Evolutionary conservation across 306 rosid genomes (phyloP).

Genomic region (Sicyos baderoa): DNA sequence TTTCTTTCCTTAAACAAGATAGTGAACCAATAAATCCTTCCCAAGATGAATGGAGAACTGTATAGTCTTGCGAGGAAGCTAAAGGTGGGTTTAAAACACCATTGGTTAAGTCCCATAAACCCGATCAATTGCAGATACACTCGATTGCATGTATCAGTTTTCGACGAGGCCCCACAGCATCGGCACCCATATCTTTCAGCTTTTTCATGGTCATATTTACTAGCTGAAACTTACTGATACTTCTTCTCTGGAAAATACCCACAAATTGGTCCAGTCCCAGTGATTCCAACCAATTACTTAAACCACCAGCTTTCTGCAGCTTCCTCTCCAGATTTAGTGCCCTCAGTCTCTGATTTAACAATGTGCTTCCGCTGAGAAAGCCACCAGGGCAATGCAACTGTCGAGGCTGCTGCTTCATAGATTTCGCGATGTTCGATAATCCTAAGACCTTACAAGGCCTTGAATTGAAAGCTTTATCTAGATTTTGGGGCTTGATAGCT

Average conservation of each 20-base stretch:
- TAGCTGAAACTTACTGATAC: constrained; percentile 60
- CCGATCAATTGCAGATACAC: constrained; percentile 59
- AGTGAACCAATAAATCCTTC: no score
- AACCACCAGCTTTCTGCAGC: constrained; percentile 79
- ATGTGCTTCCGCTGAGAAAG: constrained; percentile 27
- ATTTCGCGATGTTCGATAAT: constrained; percentile 31
- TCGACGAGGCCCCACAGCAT: constrained; percentile 94
- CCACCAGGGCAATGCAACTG: constrained; percentile 30
- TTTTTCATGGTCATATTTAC: constrained; percentile 79
- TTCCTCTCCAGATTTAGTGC: constrained; percentile 74
- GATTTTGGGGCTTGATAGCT: constrained; percentile 31
- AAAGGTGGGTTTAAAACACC: neutral
- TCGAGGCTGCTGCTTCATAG: constrained; percentile 38
- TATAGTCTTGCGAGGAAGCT: neutral
- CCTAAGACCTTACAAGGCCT: constrained; percentile 19
- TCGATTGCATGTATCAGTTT: constrained; percentile 86
- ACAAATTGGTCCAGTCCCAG: constrained; percentile 75
- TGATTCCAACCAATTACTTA: constrained; percentile 67
- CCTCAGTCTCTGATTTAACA: constrained; percentile 45
- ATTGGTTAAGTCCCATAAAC: constrained; percentile 6
- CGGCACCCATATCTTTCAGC: constrained; percentile 92
- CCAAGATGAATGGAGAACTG: neutral
- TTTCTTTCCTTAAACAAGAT: no score
- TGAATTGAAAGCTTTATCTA: constrained; percentile 25
- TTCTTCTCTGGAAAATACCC: constrained; percentile 54